Evolutionary conservation across 441 rosid species (phyloP).

Genomic region (Gossypium davidsonii): DNA sequence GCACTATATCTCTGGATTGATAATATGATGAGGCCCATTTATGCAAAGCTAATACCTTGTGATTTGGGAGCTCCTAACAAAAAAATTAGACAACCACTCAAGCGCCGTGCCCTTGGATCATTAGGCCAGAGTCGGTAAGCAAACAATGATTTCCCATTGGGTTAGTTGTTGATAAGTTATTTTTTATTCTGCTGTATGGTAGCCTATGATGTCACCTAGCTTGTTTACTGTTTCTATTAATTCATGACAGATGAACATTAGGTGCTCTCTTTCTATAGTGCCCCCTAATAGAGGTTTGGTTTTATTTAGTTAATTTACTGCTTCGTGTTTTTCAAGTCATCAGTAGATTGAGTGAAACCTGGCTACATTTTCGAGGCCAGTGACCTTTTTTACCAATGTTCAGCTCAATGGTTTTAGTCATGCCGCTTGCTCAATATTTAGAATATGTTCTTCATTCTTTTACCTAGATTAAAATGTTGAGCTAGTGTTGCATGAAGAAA

Average conservation of each 20-base stretch:
- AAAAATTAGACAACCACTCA: slow-evolving; percentile 52
- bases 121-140: slow-evolving; percentile 90
- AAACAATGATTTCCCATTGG: slow-evolving; percentile 18
- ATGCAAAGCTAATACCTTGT: slow-evolving; percentile 87
- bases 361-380: background rate
- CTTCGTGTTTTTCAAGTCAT: background rate
- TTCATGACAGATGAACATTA: background rate
- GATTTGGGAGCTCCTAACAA: slow-evolving; percentile 75
- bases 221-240: background rate
- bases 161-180: background rate
- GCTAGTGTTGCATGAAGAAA: background rate
- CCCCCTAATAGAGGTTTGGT: background rate
- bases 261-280: background rate
- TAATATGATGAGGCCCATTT: slow-evolving; percentile 69
- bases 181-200: background rate
- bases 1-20: slow-evolving; percentile 79
- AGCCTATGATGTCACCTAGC: background rate
- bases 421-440: background rate
- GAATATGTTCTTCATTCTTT: background rate
- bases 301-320: background rate
- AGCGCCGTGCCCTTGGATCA: slow-evolving; percentile 80
- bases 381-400: background rate
- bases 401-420: background rate
- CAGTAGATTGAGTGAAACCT: slow-evolving; percentile 6
- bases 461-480: slow-evolving; percentile 1